Base-by-base conservation (phyloP, 176 grass and related monocot genomes). In the Aegilops umbellulata region DNA sequence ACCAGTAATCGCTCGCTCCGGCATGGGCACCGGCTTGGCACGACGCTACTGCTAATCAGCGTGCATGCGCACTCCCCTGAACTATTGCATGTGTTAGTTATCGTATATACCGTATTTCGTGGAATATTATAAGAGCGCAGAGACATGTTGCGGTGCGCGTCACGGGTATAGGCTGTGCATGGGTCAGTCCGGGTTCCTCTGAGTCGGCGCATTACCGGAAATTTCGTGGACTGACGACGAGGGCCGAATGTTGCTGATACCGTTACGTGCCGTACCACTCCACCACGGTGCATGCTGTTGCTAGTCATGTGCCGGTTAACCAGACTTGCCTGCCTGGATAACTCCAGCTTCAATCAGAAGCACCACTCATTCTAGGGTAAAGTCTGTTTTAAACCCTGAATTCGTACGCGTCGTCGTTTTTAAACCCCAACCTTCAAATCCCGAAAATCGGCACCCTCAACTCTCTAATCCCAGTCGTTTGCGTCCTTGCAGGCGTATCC, bases 81-180 rank as follows among this genome's bases (percentile, higher is more conserved):
- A 89, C 27, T 16, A 47, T 76, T 81, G 47, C 77, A 60, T 81
- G 19, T 27, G 46, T 23, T 42, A 31, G 30, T 53, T 65, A 73
- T 36, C 61, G 34, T 42, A 42, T 47, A 47, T 17, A 10, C 3
- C n/a, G 20, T 67, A 67, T 7, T 51, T 15, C 64, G 55, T 68
- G 3, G 79, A 68, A 25, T 86, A 68, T 80, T 80, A 17, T 42
- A 22, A 19, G 7, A 20, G 2, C 14, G 49, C 16, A 53, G 5
- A 17, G 32, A 8, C 29, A 29, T 25, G 60, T 77, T 51, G 14
- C 4, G 77, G 68, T 67, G 67, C 81, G 41, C 32, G 32, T 74
- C 87, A n/a, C 22, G 66, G 22, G 62, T 16, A 26, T 47, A 47
- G 29, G 27, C 24, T 65, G 25, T 6, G 32, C 60, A 15, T 23